These are phyloP conservation scores for Hibiscus tridactylites DNA, from an alignment of 345 rosid genomes.

Conservation along the genomic window DNA sequence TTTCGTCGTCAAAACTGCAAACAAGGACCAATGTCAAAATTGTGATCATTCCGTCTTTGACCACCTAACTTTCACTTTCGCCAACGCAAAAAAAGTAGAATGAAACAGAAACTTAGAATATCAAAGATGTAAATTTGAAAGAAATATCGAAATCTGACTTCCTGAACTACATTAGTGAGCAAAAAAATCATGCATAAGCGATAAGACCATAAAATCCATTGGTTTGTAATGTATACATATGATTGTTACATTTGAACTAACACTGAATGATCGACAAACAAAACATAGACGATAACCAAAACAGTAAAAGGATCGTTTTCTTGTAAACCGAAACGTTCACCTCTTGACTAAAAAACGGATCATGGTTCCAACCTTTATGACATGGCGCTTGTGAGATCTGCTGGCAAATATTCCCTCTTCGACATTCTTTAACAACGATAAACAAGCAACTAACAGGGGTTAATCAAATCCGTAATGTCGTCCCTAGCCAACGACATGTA, in stretches of 20 bases:
- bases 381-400: slow-evolving; percentile 47
- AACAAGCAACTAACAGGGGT: not conserved
- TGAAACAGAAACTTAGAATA: not conserved
- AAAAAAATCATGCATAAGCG: not conserved
- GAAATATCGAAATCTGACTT: not conserved
- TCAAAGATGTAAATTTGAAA: not conserved
- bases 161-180: not conserved
- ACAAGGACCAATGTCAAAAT: slow-evolving; percentile 9
- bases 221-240: not conserved
- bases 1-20: slow-evolving; percentile 74
- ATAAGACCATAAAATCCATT: not conserved
- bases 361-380: slow-evolving; percentile 57
- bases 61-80: not conserved
- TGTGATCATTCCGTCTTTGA: not conserved
- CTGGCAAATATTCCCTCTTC: slow-evolving; percentile 28
- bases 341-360: slow-evolving; percentile 68
- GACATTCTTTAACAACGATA: not conserved
- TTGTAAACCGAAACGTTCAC: slow-evolving; percentile 22
- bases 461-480: not conserved
- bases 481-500: not conserved
- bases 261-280: not conserved
- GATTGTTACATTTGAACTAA: not conserved
- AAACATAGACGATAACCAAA: not conserved
- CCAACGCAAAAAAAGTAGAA: not conserved
- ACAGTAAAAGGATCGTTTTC: not conserved